These are phyloP conservation scores for Raffaelea deltoideospora DNA, from an alignment of 2,329 filamentous ascomycete species.

Conservation along the genomic window DNA sequence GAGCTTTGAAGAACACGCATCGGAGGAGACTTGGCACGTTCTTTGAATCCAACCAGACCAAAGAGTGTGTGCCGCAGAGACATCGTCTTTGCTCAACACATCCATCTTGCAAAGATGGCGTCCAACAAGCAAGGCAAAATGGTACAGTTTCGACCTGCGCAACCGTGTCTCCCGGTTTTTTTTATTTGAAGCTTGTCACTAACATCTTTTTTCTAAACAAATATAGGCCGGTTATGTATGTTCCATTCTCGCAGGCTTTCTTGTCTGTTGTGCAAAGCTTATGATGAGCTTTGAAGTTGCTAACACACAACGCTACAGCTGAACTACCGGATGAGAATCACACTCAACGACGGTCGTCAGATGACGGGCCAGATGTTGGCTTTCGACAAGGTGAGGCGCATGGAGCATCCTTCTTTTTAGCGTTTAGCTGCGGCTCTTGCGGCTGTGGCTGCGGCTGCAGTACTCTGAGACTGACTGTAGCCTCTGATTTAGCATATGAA, in stretches of 20 bases:
- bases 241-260: constrained; percentile 16
- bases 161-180: neutral
- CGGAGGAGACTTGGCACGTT: constrained; percentile 14
- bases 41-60: constrained; percentile 25
- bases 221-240: constrained; percentile 57
- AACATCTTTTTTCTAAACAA: neutral
- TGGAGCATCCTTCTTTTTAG: neutral
- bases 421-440: too few relatives aligned
- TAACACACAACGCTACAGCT: constrained; percentile 46
- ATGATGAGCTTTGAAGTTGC: constrained; percentile 2
- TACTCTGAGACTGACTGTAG: neutral
- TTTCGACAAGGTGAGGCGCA: constrained; percentile 58
- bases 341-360: constrained; percentile 84
- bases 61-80: constrained; percentile 4
- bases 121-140: constrained; percentile 96
- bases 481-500: constrained; percentile 71
- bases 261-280: too few relatives aligned
- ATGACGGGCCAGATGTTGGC: constrained; percentile 98
- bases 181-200: constrained; percentile 1
- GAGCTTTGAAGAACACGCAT: constrained; percentile 2
- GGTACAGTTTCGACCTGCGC: constrained; percentile 47
- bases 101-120: constrained; percentile 51
- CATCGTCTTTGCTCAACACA: constrained; percentile 15
- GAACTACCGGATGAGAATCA: constrained; percentile 98
- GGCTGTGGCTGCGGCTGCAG: too few relatives aligned